phyloP scores from a whole-genome alignment of 768 basidiomycete species.

The Hypholoma fasciculare region DNA sequence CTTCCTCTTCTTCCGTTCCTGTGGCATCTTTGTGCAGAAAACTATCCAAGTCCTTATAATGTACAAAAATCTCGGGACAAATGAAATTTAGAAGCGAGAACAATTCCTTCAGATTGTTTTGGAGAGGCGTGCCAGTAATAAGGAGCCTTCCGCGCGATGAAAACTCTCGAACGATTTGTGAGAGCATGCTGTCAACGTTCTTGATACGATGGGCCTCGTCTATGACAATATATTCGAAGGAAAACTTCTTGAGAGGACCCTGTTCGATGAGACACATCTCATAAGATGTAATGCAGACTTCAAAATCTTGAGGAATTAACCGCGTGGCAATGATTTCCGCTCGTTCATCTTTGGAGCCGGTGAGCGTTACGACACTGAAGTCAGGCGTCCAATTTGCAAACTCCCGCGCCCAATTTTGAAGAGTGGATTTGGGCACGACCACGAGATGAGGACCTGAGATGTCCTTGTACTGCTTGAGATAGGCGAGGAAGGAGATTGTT shows the following conservation, averaged over 20 bases:
- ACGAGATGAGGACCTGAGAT: slow-evolving; percentile 87
- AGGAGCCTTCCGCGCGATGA: slow-evolving; percentile 85
- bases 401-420: slow-evolving; percentile 97
- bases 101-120: slow-evolving; percentile 96
- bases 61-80: slow-evolving; percentile 93
- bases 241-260: slow-evolving; percentile 88
- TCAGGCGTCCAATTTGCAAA: slow-evolving; percentile 91
- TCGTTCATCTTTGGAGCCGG: slow-evolving; percentile 90
- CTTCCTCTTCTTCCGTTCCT: slow-evolving; percentile 67
- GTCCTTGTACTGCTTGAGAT: slow-evolving; percentile 82
- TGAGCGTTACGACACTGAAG: slow-evolving; percentile 77
- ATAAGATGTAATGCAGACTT: slow-evolving; percentile 95
- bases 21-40: slow-evolving; percentile 90
- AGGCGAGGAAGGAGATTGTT: slow-evolving; percentile 95
- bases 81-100: slow-evolving; percentile 94
- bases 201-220: slow-evolving; percentile 99
- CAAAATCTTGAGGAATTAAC: slow-evolving; percentile 86
- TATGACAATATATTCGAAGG: slow-evolving; percentile 97
- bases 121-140: slow-evolving; percentile 95
- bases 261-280: slow-evolving; percentile 97
- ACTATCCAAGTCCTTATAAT: slow-evolving; percentile 87
- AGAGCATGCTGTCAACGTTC: slow-evolving; percentile 94
- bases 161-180: slow-evolving; percentile 92
- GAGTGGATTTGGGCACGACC: slow-evolving; percentile 97
- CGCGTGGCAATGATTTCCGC: slow-evolving; percentile 75